phyloP scores from a whole-genome alignment of 441 rosid species.

The Bruguiera hainesii region DNA sequence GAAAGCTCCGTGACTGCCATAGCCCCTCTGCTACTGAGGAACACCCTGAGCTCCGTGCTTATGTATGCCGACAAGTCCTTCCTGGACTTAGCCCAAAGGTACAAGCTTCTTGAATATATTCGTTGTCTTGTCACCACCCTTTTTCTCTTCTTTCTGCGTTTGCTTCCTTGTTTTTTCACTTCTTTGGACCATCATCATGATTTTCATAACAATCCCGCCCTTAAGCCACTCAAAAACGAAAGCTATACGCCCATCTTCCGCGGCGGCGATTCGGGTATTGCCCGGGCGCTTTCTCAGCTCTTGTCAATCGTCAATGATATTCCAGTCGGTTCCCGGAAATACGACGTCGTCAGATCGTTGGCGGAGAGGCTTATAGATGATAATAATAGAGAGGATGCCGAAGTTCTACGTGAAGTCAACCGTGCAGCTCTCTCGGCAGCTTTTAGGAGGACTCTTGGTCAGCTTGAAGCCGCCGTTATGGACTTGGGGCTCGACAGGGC shows the following conservation, averaged over 20 bases:
- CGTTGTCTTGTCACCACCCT: slow-evolving; percentile 39
- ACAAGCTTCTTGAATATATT: slow-evolving; percentile 44
- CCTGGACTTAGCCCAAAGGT: slow-evolving; percentile 36
- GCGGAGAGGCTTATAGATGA: slow-evolving; percentile 76
- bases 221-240: slow-evolving; percentile 18
- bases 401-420: slow-evolving; percentile 48
- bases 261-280: slow-evolving; percentile 49
- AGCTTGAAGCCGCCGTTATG: slow-evolving; percentile 49
- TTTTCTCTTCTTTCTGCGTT: slow-evolving; percentile 56
- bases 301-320: slow-evolving; percentile 48
- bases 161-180: slow-evolving; percentile 39
- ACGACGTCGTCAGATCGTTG: slow-evolving; percentile 60
- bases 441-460: slow-evolving; percentile 50
- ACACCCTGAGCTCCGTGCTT: slow-evolving; percentile 40
- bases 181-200: slow-evolving; percentile 20
- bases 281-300: slow-evolving; percentile 66
- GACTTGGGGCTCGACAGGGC: slow-evolving; percentile 25
- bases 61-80: slow-evolving; percentile 61
- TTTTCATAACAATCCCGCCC: neutral
- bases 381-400: slow-evolving; percentile 45
- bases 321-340: slow-evolving; percentile 75
- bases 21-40: slow-evolving; percentile 53
- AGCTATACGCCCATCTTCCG: slow-evolving; percentile 9
- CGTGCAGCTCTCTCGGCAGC: slow-evolving; percentile 54
- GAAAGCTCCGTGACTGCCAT: slow-evolving; percentile 39